Base-by-base conservation (phyloP, 2,329 filamentous ascomycete genomes). In the Cladosporium austrohemisphaericum region DNA sequence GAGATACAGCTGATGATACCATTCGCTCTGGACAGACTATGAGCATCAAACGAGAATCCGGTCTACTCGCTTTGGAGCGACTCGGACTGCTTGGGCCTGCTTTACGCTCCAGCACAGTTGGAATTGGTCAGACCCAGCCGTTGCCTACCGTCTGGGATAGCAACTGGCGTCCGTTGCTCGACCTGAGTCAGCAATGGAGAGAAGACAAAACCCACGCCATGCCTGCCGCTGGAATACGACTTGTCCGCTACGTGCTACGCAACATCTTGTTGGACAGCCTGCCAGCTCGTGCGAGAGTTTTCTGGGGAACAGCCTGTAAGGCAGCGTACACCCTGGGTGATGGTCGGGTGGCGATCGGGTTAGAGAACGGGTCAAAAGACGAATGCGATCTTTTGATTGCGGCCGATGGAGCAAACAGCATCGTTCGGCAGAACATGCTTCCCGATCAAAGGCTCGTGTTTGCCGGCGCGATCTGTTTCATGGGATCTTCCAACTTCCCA, bases 381-480 rank as follows among this genome's bases (percentile, higher is more conserved):
- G 28, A 38, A 35, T 56, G 54, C 37, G 54, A 56, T 26, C 33
- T 56, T n/a, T 47, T 56, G 14, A 32, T 56, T 11, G 52, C 51
- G 4, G 52, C 54, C 5, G 54, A 56, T 11, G 54, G 54, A 8
- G 54, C 52, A 10, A 56, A 48, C 43, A 56, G 54, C 40, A 56
- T 48, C 22, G 14, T 54, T 19, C 45, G 54, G 8, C 25, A 29
- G 9, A 16, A 18, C 10, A 11, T 56, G 3, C 28, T 50, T 13
- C 50, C 52, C 11, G 29, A 50, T 3, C 41, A 49, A 36, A 20
- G 9, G 14, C 37, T 56, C 16, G 16, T 48, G 11, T 56, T 36
- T 28, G 50, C 50, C 22, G 52, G 54, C 16, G 49, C 38, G 32
- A 41, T 52, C 7, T 46, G 26, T 13, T 14, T 50, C 6, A 26